A percentile compares a stretch with the other conserved stretches of the same genome.
phyloP scores from a whole-genome alignment of 1,284 basidiomycete genomes.

The Agroathelia rolfsii region DNA sequence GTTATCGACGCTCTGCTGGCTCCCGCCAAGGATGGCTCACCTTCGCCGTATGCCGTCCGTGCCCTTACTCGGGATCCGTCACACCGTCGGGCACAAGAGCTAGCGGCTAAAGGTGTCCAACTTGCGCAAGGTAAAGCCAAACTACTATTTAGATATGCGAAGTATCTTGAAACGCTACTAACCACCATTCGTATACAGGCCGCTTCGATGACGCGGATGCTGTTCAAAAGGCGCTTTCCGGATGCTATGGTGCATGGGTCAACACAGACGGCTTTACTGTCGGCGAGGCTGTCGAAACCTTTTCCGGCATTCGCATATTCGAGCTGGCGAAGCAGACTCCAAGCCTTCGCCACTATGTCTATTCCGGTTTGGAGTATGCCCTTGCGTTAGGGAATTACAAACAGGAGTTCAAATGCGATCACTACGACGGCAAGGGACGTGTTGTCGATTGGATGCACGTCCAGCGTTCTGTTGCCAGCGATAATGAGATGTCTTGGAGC shows the following conservation, averaged over 20 bases:
- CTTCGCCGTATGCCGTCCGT: conserved; percentile 29
- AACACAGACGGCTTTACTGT: conserved; percentile 27
- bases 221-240: conserved; percentile 19
- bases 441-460: conserved; percentile 60
- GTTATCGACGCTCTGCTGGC: conserved; percentile 28
- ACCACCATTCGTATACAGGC: conserved; percentile 11
- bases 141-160: background rate
- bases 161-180: background rate
- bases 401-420: conserved; percentile 15
- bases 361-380: conserved; percentile 26
- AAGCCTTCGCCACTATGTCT: conserved; percentile 27
- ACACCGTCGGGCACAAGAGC: conserved; percentile 19
- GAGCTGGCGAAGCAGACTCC: conserved; percentile 27
- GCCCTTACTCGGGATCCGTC: conserved; percentile 29
- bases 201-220: conserved; percentile 18
- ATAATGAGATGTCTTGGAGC: conserved; percentile 20
- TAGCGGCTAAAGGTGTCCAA: conserved; percentile 26
- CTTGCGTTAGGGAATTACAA: conserved; percentile 22
- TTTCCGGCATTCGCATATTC: conserved; percentile 26
- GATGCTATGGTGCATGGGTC: conserved; percentile 25
- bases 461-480: conserved; percentile 13
- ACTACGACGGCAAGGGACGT: conserved; percentile 26
- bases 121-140: conserved; percentile 23
- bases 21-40: conserved; percentile 18
- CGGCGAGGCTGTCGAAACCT: conserved; percentile 25